Conservation (phyloP, 2,329 filamentous ascomycete genomes). For the Colletotrichum spinosum region DNA sequence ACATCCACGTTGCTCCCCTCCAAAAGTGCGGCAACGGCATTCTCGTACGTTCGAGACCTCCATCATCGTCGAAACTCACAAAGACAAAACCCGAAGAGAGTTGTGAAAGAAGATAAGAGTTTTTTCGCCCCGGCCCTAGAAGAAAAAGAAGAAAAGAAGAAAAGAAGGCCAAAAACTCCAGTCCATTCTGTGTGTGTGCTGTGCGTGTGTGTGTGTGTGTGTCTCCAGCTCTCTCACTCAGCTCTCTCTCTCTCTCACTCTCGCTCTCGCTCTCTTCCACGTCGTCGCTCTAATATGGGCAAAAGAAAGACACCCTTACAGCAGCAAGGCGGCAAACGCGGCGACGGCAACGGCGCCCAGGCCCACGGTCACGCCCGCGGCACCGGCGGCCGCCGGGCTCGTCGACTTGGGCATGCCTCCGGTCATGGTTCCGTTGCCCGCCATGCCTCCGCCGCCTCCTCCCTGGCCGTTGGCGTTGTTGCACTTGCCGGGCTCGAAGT, state of each 20-base stretch:
- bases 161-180: neutral
- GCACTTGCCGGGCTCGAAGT: slow-evolving; percentile 46
- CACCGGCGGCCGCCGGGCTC: slow-evolving; percentile 11
- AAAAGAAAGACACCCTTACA: slow-evolving; percentile 5
- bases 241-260: no score
- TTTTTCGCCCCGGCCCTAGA: neutral
- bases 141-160: neutral
- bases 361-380: slow-evolving; percentile 13
- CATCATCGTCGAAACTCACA: no score
- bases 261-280: no score
- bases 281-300: no score
- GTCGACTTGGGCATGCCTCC: slow-evolving; percentile 9
- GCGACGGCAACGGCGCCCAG: slow-evolving; percentile 21
- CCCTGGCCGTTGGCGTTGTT: slow-evolving; percentile 41
- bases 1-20: slow-evolving; percentile 6
- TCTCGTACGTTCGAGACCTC: no score
- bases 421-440: slow-evolving; percentile 38
- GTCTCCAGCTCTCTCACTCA: no score
- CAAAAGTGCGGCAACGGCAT: no score
- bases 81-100: no score
- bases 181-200: no score
- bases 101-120: neutral
- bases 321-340: slow-evolving; percentile 20
- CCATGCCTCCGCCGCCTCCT: neutral
- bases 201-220: no score